Percentiles rank a stretch among this genome's conserved stretches.
Evolutionary conservation across 2,329 filamentous ascomycete species (phyloP).

Genomic region (Annulohypoxylon truncatum): DNA sequence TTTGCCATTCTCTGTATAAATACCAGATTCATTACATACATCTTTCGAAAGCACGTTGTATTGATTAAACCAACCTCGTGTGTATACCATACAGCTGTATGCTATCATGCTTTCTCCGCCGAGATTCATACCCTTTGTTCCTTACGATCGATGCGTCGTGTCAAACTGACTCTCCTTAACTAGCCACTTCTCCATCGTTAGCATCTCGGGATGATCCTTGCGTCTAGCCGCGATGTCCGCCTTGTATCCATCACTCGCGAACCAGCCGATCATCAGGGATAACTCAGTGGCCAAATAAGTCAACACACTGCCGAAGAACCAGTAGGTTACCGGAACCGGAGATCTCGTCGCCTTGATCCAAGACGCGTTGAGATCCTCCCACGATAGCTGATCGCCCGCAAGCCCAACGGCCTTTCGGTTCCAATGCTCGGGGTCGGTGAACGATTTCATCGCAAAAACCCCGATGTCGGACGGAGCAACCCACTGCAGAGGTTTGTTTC

Average conservation of each 20-base stretch:
- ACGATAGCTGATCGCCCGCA: conserved; percentile 59
- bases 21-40: neutral
- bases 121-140: neutral
- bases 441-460: conserved; percentile 57
- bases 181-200: conserved; percentile 52
- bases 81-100: too few species aligned
- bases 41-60: neutral
- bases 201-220: conserved; percentile 48
- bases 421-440: conserved; percentile 54
- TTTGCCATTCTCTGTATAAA: neutral
- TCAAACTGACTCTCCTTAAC: conserved; percentile 47
- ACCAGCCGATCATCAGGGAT: conserved; percentile 52
- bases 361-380: conserved; percentile 45
- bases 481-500: conserved; percentile 54
- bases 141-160: conserved; percentile 8
- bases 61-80: neutral
- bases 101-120: too few species aligned
- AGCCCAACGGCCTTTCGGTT: conserved; percentile 54
- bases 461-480: conserved; percentile 59
- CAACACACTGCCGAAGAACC: conserved; percentile 48
- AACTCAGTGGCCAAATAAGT: conserved; percentile 49
- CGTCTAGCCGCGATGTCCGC: conserved; percentile 49
- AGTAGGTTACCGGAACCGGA: conserved; percentile 45
- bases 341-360: conserved; percentile 49
- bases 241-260: conserved; percentile 51